Base-by-base conservation (phyloP, 371 early-diverging fungal species). In the Mucor irregularis region DNA sequence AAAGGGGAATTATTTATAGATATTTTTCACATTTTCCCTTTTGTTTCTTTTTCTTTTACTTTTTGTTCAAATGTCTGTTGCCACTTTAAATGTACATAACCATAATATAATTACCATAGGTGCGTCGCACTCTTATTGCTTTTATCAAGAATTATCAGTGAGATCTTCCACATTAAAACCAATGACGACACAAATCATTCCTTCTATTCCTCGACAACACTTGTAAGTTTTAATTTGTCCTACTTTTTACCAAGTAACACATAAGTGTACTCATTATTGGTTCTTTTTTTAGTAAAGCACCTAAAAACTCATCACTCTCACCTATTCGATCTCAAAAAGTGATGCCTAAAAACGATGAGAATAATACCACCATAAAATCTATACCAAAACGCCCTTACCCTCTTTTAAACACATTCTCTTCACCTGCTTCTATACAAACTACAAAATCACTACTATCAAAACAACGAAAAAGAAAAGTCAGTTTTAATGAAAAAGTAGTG, bases 401-500 rank as follows among this genome's bases (percentile, higher is more conserved):
- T n/a, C 63, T 64, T 37, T 8, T 64, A 16, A 43, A 62, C n/a
- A 54, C 63, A 14, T 29, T 50, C 47, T 56, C 63, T 6, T 51
- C 64, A n/a, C 66, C 66, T 50, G 62, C 64, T 25, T 43, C 43
- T 16, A 37, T 62, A n/a, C 42, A 42, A 49, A 43, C 54, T 11
- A 35, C 34, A 7, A 33, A n/a, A n/a, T n/a, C n/a, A n/a, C n/a
- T n/a, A n/a, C n/a, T n/a, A n/a, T n/a, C 28, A 10, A 21, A n/a
- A 26, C 42, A 25, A n/a, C 35, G 45, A 31, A 28, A 26, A n/a
- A 30, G 63, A 43, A 66, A 62, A 55, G 66, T 66, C 4, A 66
- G 66, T 22, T 66, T 66, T 55, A 40, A 62, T 51, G 64, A 62
- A 42, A 58, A 63, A 24, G 66, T 66, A 4, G 48, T 66, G 3